These are phyloP conservation scores for Cymodocea nodosa DNA, from an alignment of 116 monocot genomes.

Conservation along the genomic window DNA sequence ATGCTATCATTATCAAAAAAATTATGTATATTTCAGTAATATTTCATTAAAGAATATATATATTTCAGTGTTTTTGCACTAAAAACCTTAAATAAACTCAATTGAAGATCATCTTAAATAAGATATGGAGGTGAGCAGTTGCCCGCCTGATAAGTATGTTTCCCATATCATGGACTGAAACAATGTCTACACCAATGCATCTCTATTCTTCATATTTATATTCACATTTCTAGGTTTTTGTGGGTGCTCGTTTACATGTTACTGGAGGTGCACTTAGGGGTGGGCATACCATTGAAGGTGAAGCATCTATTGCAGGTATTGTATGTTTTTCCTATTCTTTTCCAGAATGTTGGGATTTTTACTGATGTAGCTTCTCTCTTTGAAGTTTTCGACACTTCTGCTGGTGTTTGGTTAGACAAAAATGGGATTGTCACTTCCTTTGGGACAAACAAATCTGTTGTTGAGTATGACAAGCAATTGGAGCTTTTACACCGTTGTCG, in stretches of 20 bases:
- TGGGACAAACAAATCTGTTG: slow-evolving; percentile 36
- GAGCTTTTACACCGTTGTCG: slow-evolving; percentile 88
- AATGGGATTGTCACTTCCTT: slow-evolving; percentile 77
- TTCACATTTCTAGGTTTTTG: slow-evolving; percentile 62
- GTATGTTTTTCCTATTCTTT: slow-evolving; percentile 1
- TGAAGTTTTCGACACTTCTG: slow-evolving; percentile 95
- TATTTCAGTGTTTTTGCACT: too few relatives aligned
- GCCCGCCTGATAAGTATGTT: too few relatives aligned
- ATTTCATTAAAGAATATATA: too few relatives aligned
- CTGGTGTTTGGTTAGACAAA: slow-evolving; percentile 92
- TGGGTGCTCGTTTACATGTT: slow-evolving; percentile 91
- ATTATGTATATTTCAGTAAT: too few relatives aligned
- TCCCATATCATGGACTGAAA: too few relatives aligned
- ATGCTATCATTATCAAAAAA: too few relatives aligned
- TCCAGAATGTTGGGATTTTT: background rate
- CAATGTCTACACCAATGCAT: too few relatives aligned
- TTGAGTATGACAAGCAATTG: slow-evolving; percentile 43
- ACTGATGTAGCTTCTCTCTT: slow-evolving; percentile 7
- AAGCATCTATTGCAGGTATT: slow-evolving; percentile 72
- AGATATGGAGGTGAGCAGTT: too few relatives aligned
- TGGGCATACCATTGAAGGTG: slow-evolving; percentile 71
- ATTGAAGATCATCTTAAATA: too few relatives aligned
- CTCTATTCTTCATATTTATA: background rate
- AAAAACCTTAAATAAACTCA: too few relatives aligned
- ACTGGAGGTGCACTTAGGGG: slow-evolving; percentile 92